Evolutionary conservation across 129 eudicot genomes (phyloP).

Genomic region (Chrysanthemum seticuspe): DNA sequence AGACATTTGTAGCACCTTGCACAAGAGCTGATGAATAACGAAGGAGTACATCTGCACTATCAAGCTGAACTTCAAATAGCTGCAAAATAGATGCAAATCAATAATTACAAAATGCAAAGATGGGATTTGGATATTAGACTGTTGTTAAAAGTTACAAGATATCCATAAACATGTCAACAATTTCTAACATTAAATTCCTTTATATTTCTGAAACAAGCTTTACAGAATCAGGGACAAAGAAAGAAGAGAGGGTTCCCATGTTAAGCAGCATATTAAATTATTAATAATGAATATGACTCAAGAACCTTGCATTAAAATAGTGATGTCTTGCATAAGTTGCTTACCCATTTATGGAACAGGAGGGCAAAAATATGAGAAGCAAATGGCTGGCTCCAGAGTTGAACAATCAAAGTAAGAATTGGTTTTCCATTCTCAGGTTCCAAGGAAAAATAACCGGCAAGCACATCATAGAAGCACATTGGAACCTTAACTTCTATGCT

Average conservation of each 20-base stretch:
- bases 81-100: constrained; percentile 28
- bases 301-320: background rate
- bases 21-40: constrained; percentile 96
- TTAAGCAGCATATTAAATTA: background rate
- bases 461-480: constrained; percentile 84
- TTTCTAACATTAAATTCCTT: background rate
- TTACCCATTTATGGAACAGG: constrained; percentile 88
- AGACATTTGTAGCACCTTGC: constrained; percentile 91
- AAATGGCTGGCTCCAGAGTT: constrained; percentile 92
- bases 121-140: no score
- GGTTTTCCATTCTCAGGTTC: constrained; percentile 69
- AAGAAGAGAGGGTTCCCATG: background rate
- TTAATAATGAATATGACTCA: background rate
- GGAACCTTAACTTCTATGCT: constrained; percentile 45
- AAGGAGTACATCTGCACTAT: constrained; percentile 73
- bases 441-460: constrained; percentile 80
- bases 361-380: constrained; percentile 84
- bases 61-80: constrained; percentile 87
- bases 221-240: background rate
- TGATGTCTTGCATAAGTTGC: constrained; percentile 21
- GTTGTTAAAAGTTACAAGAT: background rate
- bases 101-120: no score
- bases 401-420: constrained; percentile 80
- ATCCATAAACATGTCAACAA: background rate
- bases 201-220: background rate